Evolutionary conservation across 345 rosid species (phyloP).

Genomic region (Brassica rapa): DNA sequence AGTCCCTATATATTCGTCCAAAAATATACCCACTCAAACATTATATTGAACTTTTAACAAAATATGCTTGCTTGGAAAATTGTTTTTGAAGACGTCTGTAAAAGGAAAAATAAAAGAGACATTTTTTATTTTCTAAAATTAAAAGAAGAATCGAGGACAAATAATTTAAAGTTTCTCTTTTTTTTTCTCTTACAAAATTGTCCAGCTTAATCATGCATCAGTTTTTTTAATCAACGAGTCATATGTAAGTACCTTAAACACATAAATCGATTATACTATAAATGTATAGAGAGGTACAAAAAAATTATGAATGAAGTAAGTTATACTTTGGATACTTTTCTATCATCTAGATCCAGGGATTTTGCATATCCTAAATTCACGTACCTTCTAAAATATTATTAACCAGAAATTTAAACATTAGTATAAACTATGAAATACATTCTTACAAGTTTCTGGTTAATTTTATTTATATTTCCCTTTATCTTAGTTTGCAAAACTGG

Average conservation of each 20-base stretch:
- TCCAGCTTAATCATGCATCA: background rate
- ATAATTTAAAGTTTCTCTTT: background rate
- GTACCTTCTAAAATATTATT: background rate
- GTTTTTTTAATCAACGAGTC: background rate
- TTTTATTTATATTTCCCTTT: background rate
- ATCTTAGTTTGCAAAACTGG: too few species aligned
- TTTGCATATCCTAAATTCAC: background rate
- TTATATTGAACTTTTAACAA: background rate
- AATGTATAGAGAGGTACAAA: background rate
- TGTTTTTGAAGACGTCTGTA: background rate
- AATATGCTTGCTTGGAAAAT: background rate
- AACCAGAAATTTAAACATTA: background rate
- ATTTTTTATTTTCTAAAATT: background rate
- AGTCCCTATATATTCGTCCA: background rate
- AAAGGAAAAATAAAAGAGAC: background rate
- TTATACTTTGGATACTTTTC: background rate
- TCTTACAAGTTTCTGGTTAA: background rate
- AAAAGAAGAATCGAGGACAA: background rate
- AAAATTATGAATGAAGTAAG: background rate
- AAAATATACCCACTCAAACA: conserved; percentile 9
- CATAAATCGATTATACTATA: background rate
- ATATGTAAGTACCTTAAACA: background rate
- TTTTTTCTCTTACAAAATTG: background rate
- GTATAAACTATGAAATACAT: background rate
- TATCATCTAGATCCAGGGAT: background rate